These are phyloP conservation scores for Suhomyces kunorum DNA, from an alignment of 1,139 yeast genomes.

Conservation along the genomic window DNA sequence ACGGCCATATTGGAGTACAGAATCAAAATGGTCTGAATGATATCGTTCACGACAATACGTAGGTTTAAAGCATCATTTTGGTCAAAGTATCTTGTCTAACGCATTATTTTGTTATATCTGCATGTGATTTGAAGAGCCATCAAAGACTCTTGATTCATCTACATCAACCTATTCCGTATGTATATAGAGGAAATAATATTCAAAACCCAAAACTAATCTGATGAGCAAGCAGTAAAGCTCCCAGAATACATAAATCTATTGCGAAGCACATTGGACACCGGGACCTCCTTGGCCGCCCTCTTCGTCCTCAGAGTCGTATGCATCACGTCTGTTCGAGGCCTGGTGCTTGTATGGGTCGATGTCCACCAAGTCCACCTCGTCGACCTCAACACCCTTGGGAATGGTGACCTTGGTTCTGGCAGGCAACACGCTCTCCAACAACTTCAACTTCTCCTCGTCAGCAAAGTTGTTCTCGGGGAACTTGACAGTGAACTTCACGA, in stretches of 20 bases:
- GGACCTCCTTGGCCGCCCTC: slow-evolving; percentile 63
- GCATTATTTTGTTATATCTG: too few species aligned
- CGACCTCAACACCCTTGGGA: slow-evolving; percentile 69
- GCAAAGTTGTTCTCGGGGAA: slow-evolving; percentile 71
- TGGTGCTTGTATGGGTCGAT: slow-evolving; percentile 64
- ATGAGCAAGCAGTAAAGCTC: slow-evolving; percentile 1
- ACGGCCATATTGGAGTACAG: too few species aligned
- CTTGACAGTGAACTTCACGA: slow-evolving; percentile 67
- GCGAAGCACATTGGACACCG: slow-evolving; percentile 89
- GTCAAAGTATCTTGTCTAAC: too few species aligned
- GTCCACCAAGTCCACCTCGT: slow-evolving; percentile 76
- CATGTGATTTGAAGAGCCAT: too few species aligned
- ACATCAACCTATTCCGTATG: slow-evolving; percentile 4
- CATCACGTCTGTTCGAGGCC: slow-evolving; percentile 50
- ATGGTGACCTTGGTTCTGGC: slow-evolving; percentile 55
- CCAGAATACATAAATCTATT: slow-evolving; percentile 37
- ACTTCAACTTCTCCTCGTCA: slow-evolving; percentile 63
- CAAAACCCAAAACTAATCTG: slow-evolving; percentile 7
- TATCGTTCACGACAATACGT: too few species aligned
- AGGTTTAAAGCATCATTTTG: too few species aligned
- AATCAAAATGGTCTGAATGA: too few species aligned
- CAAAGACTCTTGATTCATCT: too few species aligned
- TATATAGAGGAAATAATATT: slow-evolving; percentile 9
- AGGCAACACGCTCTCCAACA: slow-evolving; percentile 67
- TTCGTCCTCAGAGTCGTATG: slow-evolving; percentile 68